phyloP scores from a whole-genome alignment of 345 rosid genomes.

The Camelina sativa region DNA sequence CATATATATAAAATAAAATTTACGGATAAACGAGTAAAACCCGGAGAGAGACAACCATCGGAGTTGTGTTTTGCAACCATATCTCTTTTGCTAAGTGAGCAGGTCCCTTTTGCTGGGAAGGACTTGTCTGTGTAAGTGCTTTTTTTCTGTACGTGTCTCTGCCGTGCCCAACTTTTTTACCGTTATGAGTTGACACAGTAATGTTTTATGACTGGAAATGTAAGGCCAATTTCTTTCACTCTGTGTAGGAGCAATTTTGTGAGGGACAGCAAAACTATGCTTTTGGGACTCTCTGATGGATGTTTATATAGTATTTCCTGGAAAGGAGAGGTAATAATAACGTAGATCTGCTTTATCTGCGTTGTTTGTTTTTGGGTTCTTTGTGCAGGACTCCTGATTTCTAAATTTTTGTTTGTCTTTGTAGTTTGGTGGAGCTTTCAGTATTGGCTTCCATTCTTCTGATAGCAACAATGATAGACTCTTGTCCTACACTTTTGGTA shows the following conservation, averaged over 20 bases:
- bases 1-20: slow-evolving; percentile 85
- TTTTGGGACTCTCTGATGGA: slow-evolving; percentile 91
- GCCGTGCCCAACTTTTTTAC: slow-evolving; percentile 12
- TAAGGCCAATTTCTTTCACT: slow-evolving; percentile 26
- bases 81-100: slow-evolving; percentile 78
- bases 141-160: slow-evolving; percentile 24
- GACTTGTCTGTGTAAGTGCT: slow-evolving; percentile 76
- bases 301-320: slow-evolving; percentile 82
- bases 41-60: slow-evolving; percentile 81
- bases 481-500: slow-evolving; percentile 50
- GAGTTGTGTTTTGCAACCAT: slow-evolving; percentile 66
- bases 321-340: slow-evolving; percentile 94
- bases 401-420: slow-evolving; percentile 14
- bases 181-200: slow-evolving; percentile 6
- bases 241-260: slow-evolving; percentile 86
- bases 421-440: slow-evolving; percentile 86
- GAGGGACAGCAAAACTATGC: slow-evolving; percentile 71
- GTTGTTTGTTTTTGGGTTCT: slow-evolving; percentile 17
- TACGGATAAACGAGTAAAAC: slow-evolving; percentile 65
- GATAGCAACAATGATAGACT: slow-evolving; percentile 48
- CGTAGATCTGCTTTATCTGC: slow-evolving; percentile 14
- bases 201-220: slow-evolving; percentile 5
- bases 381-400: background rate
- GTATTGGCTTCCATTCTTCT: slow-evolving; percentile 47
- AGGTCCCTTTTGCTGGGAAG: slow-evolving; percentile 76